Evolutionary conservation across 208 protist species (phyloP).

Genomic region (Balamuthia mandrillaris): DNA sequence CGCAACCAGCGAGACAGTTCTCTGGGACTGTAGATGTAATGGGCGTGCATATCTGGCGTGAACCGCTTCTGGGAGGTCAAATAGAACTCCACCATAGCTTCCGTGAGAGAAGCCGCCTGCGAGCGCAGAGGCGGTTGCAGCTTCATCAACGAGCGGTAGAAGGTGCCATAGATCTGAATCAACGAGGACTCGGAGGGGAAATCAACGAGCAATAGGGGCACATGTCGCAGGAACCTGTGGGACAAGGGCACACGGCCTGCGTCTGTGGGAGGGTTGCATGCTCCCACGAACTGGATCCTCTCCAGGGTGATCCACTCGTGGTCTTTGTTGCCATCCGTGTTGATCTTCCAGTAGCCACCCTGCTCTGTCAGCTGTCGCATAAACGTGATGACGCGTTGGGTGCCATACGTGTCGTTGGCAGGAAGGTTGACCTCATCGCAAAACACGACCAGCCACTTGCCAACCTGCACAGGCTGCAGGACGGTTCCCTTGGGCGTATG

Average conservation of each 20-base stretch:
- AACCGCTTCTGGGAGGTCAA: constrained; percentile 85
- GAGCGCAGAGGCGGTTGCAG: constrained; percentile 65
- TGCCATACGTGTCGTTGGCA: constrained; percentile 93
- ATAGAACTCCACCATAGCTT: constrained; percentile 95
- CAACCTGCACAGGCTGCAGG: constrained; percentile 78
- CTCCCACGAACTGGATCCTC: constrained; percentile 91
- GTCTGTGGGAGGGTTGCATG: constrained; percentile 98
- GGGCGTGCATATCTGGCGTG: constrained; percentile 89
- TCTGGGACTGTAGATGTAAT: constrained; percentile 98
- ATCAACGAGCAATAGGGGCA: constrained; percentile 96
- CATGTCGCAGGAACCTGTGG: constrained; percentile 92
- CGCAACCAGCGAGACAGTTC: constrained; percentile 96
- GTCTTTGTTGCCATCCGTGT: too few species aligned
- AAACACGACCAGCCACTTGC: constrained; percentile 95
- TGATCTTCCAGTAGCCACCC: constrained; percentile 60
- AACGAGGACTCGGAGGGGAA: constrained; percentile 94
- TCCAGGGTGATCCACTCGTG: constrained; percentile 88
- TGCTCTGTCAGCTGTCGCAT: constrained; percentile 96
- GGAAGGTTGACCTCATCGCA: constrained; percentile 99
- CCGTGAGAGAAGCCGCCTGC: constrained; percentile 71
- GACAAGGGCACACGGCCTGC: constrained; percentile 91
- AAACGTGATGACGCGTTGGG: constrained; percentile 95
- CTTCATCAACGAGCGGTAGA: constrained; percentile 90
- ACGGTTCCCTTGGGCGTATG: constrained; percentile 85
- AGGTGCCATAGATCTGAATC: constrained; percentile 96